phyloP scores from a whole-genome alignment of 371 early-diverging fungal genomes.

The Mucor racemosus region DNA sequence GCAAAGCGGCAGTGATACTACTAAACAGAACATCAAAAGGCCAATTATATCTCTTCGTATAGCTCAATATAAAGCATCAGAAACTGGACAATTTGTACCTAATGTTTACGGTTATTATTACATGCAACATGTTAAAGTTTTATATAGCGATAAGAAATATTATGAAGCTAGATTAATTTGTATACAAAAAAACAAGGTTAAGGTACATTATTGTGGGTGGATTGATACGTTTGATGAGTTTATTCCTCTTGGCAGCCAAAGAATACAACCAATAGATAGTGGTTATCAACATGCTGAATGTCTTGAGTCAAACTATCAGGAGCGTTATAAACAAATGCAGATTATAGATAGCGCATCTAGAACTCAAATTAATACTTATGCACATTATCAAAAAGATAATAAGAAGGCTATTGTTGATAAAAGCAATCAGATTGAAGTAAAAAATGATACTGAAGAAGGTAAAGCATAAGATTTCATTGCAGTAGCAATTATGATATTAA shows the following conservation, averaged over 20 bases:
- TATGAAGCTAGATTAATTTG: conserved; percentile 59
- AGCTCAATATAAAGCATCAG: conserved; percentile 22
- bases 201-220: conserved; percentile 68
- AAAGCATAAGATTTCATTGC: not conserved
- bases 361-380: no score
- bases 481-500: no score
- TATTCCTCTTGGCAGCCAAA: conserved; percentile 58
- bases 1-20: not conserved
- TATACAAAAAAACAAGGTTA: conserved; percentile 55
- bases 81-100: conserved; percentile 38
- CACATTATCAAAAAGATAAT: no score
- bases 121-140: conserved; percentile 59
- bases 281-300: conserved; percentile 41
- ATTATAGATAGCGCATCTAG: not conserved
- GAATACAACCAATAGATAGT: conserved; percentile 49
- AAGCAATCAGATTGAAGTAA: no score
- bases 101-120: conserved; percentile 64
- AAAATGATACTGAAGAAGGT: conserved; percentile 19
- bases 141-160: conserved; percentile 52
- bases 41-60: conserved; percentile 23
- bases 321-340: conserved; percentile 49
- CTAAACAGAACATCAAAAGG: not conserved
- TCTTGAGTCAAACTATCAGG: conserved; percentile 50
- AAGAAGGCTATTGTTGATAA: no score
- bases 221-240: conserved; percentile 62